phyloP scores from a whole-genome alignment of 768 basidiomycete species.

The Auricularia cornea region DNA sequence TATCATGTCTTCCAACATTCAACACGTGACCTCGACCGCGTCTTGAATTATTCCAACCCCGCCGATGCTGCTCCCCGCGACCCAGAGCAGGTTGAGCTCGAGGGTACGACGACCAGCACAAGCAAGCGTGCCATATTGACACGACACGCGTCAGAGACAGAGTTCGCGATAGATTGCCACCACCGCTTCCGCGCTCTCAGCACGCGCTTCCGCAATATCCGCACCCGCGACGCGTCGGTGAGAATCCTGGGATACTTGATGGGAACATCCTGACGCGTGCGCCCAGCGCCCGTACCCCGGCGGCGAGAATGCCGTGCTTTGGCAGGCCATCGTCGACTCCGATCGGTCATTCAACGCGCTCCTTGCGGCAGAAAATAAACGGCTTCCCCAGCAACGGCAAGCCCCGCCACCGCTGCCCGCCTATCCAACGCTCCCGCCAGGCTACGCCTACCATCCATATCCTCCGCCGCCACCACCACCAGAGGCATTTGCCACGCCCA shows the following conservation, averaged over 20 bases:
- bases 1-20: constrained; percentile 79
- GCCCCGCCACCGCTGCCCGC: not conserved
- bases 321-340: constrained; percentile 54
- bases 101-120: no score
- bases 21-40: constrained; percentile 45
- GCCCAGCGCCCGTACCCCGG: constrained; percentile 51
- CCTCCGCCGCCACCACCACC: constrained; percentile 13
- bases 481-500: constrained; percentile 14
- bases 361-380: not conserved
- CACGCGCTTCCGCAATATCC: constrained; percentile 48
- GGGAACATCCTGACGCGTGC: not conserved
- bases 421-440: constrained; percentile 24
- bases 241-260: not conserved
- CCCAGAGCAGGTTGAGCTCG: constrained; percentile 38
- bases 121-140: no score
- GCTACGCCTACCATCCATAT: constrained; percentile 19
- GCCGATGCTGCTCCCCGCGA: constrained; percentile 43
- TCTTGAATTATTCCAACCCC: constrained; percentile 41
- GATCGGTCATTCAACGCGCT: constrained; percentile 54
- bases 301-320: constrained; percentile 55
- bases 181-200: constrained; percentile 47
- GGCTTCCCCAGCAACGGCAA: not conserved
- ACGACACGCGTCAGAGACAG: constrained; percentile 43
- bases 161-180: constrained; percentile 59
- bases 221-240: constrained; percentile 48